Base-by-base conservation (phyloP, 2,329 filamentous ascomycete genomes). In the Clathrospora elynae region DNA sequence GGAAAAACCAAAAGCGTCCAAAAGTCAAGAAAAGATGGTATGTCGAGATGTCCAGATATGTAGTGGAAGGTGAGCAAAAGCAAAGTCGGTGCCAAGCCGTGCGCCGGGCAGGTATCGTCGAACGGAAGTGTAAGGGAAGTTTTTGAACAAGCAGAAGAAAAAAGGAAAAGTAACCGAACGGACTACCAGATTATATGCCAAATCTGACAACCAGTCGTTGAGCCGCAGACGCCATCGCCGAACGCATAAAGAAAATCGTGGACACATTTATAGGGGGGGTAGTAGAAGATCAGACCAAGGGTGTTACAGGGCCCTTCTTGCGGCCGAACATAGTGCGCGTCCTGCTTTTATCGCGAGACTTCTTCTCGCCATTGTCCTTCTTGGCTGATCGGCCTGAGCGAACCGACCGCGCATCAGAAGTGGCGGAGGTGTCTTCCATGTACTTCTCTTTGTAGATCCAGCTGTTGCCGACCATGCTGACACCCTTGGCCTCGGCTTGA, bases 401-500 rank as follows among this genome's bases (percentile, higher is more conserved):
- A 71, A 76, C 51, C 73, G 77, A 47, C 70, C 68, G 42, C 72
- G 64, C 55, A 45, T 71, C 66, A 6, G 63, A 61, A 6, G 51
- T 44, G 23, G 59, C 56, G 12, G 61, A 67, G 61, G 55, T 64
- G 42, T 65, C 87, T 47, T 86, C 83, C 74, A 79, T 78, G 68
- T 97, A 97, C 67, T 97, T 97, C 43, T 90, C 75, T 71, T 97
- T 97, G 77, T 96, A 91, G 59, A 97, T 97, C 91, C 93, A 99
- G 77, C 90, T 96, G 69, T 97, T 97, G 41, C 93, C 93, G 42
- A 96, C 87, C 90, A 97, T 97, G 71, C 84, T 95, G 78, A 96
- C 91, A 5, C 93, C 93, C 72, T 93, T 93, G 16, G 86, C 84
- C 68, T 96, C 93, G 5, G 93, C 93, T 75, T 86, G 80, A 14